These are phyloP conservation scores for Ceriops zippeliana DNA, from an alignment of 345 rosid genomes.

Conservation along the genomic window DNA sequence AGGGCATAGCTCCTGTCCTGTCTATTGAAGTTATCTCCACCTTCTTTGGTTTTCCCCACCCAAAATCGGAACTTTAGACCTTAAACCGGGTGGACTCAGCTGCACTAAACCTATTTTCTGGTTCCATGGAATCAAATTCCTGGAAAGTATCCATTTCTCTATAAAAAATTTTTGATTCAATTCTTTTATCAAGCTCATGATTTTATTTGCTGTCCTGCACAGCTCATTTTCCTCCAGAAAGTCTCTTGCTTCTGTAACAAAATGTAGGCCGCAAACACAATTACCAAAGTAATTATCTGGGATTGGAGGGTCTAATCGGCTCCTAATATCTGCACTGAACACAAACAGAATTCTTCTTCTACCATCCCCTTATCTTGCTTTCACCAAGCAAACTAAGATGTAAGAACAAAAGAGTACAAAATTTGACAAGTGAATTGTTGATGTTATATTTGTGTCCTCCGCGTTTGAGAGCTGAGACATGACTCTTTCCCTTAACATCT, in stretches of 20 bases:
- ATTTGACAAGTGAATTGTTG: not conserved
- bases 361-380: not conserved
- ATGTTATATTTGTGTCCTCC: no score
- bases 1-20: not conserved
- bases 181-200: not conserved
- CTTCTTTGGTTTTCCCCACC: not conserved
- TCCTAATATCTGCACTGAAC: slow-evolving; percentile 3
- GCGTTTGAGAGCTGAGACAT: not conserved
- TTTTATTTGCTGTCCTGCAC: not conserved
- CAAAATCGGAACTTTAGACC: not conserved
- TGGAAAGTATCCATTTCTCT: not conserved
- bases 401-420: not conserved
- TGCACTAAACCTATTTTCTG: not conserved
- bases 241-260: not conserved
- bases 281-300: slow-evolving; percentile 13
- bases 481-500: not conserved
- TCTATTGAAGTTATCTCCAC: not conserved
- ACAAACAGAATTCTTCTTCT: not conserved
- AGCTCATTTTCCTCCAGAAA: slow-evolving; percentile 1
- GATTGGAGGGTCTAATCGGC: slow-evolving; percentile 4
- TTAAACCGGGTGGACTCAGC: not conserved
- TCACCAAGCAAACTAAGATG: not conserved
- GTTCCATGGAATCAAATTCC: not conserved
- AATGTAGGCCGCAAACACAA: not conserved
- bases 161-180: not conserved